A percentile compares a stretch with the other conserved stretches of the same genome.
Conservation (phyloP, 768 basidiomycete genomes). For the Polyporus arcularius region DNA sequence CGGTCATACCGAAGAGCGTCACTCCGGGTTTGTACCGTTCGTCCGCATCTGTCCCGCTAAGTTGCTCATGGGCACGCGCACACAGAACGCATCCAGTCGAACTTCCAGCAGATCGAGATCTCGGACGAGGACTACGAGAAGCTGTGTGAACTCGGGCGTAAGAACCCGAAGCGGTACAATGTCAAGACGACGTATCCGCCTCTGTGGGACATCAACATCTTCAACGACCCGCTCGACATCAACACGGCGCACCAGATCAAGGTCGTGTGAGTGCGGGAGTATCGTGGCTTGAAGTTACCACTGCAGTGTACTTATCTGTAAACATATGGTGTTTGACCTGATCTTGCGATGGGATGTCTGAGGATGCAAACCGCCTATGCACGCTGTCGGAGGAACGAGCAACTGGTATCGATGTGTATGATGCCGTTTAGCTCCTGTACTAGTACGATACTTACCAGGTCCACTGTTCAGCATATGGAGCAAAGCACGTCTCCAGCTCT, state of each 20-base stretch:
- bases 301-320: constrained; percentile 11
- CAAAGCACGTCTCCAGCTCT: no score
- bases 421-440: no score
- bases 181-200: constrained; percentile 60
- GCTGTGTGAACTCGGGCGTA: constrained; percentile 51
- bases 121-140: constrained; percentile 66
- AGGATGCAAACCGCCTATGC: no score
- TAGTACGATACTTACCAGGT: no score
- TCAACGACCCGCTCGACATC: constrained; percentile 62
- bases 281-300: background rate
- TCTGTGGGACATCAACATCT: constrained; percentile 73
- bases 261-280: constrained; percentile 24
- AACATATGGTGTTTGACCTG: background rate
- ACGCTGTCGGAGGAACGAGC: no score
- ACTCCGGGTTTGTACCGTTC: constrained; percentile 43
- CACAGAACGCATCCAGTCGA: constrained; percentile 64
- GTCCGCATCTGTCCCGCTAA: background rate
- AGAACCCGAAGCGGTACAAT: constrained; percentile 58
- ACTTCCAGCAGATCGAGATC: constrained; percentile 76
- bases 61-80: background rate
- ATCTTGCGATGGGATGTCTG: no score
- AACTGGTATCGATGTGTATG: no score
- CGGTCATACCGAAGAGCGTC: constrained; percentile 85
- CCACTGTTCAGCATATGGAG: no score
- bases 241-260: constrained; percentile 34